Conservation (phyloP, 768 basidiomycete genomes). For the Tulasnella sp. region DNA sequence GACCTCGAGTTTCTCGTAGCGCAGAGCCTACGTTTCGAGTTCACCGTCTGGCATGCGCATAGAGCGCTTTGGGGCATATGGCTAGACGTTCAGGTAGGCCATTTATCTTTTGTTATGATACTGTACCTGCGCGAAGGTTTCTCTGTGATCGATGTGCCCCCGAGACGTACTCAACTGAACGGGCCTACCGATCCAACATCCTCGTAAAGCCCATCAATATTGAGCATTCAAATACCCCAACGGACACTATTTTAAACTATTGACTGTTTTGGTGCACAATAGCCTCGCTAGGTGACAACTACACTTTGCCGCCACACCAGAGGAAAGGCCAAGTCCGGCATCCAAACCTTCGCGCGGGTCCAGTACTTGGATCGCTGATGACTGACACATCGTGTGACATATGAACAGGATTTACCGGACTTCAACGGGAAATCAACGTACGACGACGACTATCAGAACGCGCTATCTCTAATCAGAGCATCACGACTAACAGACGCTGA, state of each 20-base stretch:
- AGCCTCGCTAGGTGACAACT: too few species aligned
- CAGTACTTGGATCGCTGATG: neutral
- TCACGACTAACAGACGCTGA: slow-evolving; percentile 87
- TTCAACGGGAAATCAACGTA: slow-evolving; percentile 36
- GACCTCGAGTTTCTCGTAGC: slow-evolving; percentile 93
- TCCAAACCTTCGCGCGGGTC: neutral
- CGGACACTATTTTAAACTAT: too few species aligned
- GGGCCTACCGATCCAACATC: too few species aligned
- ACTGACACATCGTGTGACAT: too few species aligned
- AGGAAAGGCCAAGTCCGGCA: too few species aligned
- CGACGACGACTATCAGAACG: slow-evolving; percentile 51
- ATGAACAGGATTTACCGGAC: slow-evolving; percentile 46
- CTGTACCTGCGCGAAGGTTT: neutral
- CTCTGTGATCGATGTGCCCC: too few species aligned
- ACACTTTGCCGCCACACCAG: too few species aligned
- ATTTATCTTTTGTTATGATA: slow-evolving; percentile 12
- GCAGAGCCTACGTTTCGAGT: slow-evolving; percentile 89
- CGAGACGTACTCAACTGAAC: too few species aligned
- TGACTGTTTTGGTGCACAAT: too few species aligned
- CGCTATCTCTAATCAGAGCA: slow-evolving; percentile 55
- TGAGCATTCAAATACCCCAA: too few species aligned
- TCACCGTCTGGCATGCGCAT: slow-evolving; percentile 86
- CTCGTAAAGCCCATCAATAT: neutral
- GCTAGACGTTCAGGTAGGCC: slow-evolving; percentile 80
- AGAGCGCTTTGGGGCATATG: slow-evolving; percentile 80